These are phyloP conservation scores for Agrocybe chaxingu DNA, from an alignment of 768 basidiomycete species.

Conservation along the genomic window DNA sequence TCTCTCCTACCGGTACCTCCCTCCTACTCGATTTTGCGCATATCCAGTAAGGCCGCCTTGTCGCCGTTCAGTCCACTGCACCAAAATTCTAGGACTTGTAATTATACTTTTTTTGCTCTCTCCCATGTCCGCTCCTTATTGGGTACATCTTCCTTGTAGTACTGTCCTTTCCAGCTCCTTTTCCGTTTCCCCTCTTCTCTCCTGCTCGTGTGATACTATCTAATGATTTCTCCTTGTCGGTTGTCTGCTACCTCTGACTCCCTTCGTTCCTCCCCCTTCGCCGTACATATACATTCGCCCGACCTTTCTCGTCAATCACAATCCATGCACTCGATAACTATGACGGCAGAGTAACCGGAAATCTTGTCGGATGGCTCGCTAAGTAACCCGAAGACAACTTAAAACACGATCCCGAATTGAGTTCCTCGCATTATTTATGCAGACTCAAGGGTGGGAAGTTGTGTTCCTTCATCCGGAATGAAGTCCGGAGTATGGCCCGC, in stretches of 20 bases:
- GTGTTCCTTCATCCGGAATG: no score
- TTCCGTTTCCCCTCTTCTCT: slow-evolving; percentile 10
- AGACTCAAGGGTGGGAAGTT: no score
- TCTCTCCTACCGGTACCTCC: slow-evolving; percentile 3
- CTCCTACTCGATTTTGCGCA: slow-evolving; percentile 11
- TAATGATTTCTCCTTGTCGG: slow-evolving; percentile 24
- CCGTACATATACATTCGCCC: slow-evolving; percentile 7
- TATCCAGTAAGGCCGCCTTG: slow-evolving; percentile 12
- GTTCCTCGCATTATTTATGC: no score
- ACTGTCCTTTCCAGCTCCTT: slow-evolving; percentile 20
- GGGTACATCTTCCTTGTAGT: slow-evolving; percentile 29
- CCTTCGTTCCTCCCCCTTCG: slow-evolving; percentile 7
- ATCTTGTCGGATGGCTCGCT: no score
- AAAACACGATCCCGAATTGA: no score
- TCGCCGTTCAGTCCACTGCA: slow-evolving; percentile 15
- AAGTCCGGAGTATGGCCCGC: no score
- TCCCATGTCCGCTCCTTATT: slow-evolving; percentile 23
- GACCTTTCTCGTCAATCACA: no score
- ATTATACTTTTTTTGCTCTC: slow-evolving; percentile 30
- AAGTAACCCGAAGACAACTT: no score
- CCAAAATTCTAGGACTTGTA: slow-evolving; percentile 34
- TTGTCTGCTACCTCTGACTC: slow-evolving; percentile 10
- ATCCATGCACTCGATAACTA: no score
- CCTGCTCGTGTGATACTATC: slow-evolving; percentile 32
- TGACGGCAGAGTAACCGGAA: no score